Conservation (phyloP, 768 basidiomycete species). For the Lyophyllum decastes region DNA sequence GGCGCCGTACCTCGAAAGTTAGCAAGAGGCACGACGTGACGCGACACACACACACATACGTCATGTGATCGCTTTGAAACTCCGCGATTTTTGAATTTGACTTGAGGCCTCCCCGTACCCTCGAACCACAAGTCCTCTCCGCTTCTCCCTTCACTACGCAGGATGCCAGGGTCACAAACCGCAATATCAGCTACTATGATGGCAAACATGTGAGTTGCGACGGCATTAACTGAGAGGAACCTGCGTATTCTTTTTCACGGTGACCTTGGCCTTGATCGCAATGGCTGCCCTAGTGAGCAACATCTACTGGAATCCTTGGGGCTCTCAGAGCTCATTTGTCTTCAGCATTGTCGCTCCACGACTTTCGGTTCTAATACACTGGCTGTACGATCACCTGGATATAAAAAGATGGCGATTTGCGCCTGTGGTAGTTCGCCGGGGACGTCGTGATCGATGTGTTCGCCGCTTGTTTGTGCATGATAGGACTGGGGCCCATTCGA, state of each 20-base stretch:
- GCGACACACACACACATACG: slow-evolving; percentile 2
- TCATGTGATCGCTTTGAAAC: slow-evolving; percentile 3
- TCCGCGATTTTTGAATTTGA: neutral
- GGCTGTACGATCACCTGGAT: neutral
- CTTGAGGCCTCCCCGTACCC: too few species aligned
- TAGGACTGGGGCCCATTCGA: slow-evolving; percentile 6
- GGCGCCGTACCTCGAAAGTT: too few species aligned
- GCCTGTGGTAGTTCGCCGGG: neutral
- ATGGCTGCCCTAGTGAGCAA: neutral
- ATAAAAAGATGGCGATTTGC: neutral
- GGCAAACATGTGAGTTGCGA: neutral
- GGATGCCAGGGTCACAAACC: too few species aligned
- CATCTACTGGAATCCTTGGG: too few species aligned
- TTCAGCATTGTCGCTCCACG: neutral
- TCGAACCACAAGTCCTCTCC: too few species aligned
- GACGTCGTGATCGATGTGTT: slow-evolving; percentile 11
- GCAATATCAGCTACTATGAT: neutral
- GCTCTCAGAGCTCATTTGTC: neutral
- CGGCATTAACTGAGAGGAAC: too few species aligned
- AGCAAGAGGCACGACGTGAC: too few species aligned
- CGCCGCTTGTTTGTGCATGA: slow-evolving; percentile 23
- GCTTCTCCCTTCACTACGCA: too few species aligned
- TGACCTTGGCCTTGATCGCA: neutral
- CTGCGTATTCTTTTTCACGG: too few species aligned
- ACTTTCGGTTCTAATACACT: neutral